Conservation (phyloP, 2,329 filamentous ascomycete species). For the Xylariales sp. region DNA sequence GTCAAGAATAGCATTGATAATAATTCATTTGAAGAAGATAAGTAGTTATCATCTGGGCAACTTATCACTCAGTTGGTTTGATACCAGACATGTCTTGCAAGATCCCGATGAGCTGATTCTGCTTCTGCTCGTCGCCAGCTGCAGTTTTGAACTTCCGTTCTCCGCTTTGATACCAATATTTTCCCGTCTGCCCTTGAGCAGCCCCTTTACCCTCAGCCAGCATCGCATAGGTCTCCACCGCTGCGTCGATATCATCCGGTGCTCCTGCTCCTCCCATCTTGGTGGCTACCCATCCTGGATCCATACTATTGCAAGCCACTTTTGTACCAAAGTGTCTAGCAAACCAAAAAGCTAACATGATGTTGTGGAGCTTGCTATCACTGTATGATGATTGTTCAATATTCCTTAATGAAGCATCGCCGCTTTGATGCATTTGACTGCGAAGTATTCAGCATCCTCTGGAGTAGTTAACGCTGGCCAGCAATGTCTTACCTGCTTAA, state of each 20-base stretch:
- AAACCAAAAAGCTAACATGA: conserved; percentile 51
- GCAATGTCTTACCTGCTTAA: conserved; percentile 28
- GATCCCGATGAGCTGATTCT: conserved; percentile 38
- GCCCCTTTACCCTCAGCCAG: conserved; percentile 36
- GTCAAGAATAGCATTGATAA: too few species aligned
- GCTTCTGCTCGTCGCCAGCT: conserved; percentile 33
- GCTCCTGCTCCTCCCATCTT: conserved; percentile 49
- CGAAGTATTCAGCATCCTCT: neutral
- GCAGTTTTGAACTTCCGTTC: conserved; percentile 22
- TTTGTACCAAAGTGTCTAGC: conserved; percentile 36
- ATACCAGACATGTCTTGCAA: conserved; percentile 24
- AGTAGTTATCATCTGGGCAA: too few species aligned
- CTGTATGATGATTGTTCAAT: conserved; percentile 36
- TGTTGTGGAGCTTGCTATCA: conserved; percentile 52
- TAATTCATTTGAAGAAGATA: too few species aligned
- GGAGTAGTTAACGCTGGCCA: neutral
- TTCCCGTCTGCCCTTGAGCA: conserved; percentile 25
- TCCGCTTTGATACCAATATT: conserved; percentile 33
- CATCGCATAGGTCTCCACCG: conserved; percentile 41
- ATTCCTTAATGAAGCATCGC: conserved; percentile 34
- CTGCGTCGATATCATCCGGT: conserved; percentile 40
- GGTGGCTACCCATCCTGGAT: conserved; percentile 51
- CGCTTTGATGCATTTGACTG: conserved; percentile 44
- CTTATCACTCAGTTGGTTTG: conserved; percentile 9
- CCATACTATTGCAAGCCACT: conserved; percentile 39